Evolutionary conservation across 202 grass and related monocot species (phyloP).

Genomic region (Panicum hallii): DNA sequence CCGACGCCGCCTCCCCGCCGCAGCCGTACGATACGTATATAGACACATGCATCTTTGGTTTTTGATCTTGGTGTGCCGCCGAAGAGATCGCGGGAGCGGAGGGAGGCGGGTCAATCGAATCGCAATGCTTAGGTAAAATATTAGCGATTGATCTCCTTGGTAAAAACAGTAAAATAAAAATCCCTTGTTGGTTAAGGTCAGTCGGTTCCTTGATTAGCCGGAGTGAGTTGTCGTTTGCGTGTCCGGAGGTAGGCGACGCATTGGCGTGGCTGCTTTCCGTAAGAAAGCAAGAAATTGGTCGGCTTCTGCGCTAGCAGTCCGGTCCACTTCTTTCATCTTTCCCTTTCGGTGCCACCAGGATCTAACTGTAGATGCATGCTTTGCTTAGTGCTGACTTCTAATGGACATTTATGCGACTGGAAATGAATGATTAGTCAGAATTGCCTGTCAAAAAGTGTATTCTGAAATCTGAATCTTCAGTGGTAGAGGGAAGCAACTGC

Average conservation of each 20-base stretch:
- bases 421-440: conserved; percentile 19
- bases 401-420: neutral
- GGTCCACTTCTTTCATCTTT: conserved; percentile 52
- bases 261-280: conserved; percentile 36
- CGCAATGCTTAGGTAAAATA: conserved; percentile 49
- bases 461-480: conserved; percentile 32
- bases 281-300: conserved; percentile 46
- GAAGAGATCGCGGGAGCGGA: conserved; percentile 52
- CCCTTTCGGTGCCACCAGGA: conserved; percentile 61
- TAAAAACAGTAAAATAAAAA: conserved; percentile 25
- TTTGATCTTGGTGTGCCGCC: conserved; percentile 43
- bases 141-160: neutral
- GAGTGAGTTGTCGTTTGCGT: conserved; percentile 41
- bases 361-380: conserved; percentile 44
- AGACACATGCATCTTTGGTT: conserved; percentile 36
- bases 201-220: neutral
- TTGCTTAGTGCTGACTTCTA: conserved; percentile 14
- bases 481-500: neutral
- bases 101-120: conserved; percentile 21
- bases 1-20: conserved; percentile 1
- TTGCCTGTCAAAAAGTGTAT: neutral
- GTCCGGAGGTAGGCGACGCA: conserved; percentile 21
- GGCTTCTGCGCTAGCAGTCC: conserved; percentile 45
- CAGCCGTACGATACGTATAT: conserved; percentile 28
- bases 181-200: conserved; percentile 27